Evolutionary conservation across 345 rosid species (phyloP).

Genomic region (Camelina hispida): DNA sequence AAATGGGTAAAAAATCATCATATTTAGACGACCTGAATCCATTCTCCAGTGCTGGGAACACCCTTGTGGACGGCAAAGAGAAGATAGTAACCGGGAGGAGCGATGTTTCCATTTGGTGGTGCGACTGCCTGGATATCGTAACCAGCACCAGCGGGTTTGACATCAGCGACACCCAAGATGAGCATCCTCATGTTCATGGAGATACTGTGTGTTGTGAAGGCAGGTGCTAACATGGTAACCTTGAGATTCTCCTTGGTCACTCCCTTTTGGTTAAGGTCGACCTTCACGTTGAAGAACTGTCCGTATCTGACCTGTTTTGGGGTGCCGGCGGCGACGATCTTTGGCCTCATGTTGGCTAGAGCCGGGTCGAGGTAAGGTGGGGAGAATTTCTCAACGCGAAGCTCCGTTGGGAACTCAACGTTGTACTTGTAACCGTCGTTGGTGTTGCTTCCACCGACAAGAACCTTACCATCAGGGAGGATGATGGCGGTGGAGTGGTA

Average conservation of each 20-base stretch:
- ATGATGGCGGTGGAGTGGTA: slow-evolving; percentile 63
- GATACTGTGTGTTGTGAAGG: slow-evolving; percentile 73
- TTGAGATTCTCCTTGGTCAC: slow-evolving; percentile 33
- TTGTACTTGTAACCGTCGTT: slow-evolving; percentile 60
- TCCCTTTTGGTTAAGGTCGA: slow-evolving; percentile 13
- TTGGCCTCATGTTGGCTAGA: slow-evolving; percentile 40
- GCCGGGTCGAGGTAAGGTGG: slow-evolving; percentile 71
- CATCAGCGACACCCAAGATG: slow-evolving; percentile 40
- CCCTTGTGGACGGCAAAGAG: slow-evolving; percentile 57
- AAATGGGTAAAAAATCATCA: slow-evolving; percentile 24
- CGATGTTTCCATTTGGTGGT: slow-evolving; percentile 52
- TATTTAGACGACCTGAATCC: slow-evolving; percentile 57
- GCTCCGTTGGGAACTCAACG: slow-evolving; percentile 70
- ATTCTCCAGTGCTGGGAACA: slow-evolving; percentile 56
- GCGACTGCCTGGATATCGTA: slow-evolving; percentile 35
- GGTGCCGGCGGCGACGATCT: slow-evolving; percentile 35
- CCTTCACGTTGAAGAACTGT: slow-evolving; percentile 31
- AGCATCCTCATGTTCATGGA: slow-evolving; percentile 71
- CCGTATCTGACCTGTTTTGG: slow-evolving; percentile 44
- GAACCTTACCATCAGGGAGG: slow-evolving; percentile 66
- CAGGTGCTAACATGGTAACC: slow-evolving; percentile 61
- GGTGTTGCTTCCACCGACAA: slow-evolving; percentile 75
- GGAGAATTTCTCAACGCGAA: slow-evolving; percentile 70
- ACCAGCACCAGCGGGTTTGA: slow-evolving; percentile 24
- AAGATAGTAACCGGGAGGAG: slow-evolving; percentile 69